phyloP scores from a whole-genome alignment of 2,329 filamentous ascomycete species.

The Penicillium verrucosum region DNA sequence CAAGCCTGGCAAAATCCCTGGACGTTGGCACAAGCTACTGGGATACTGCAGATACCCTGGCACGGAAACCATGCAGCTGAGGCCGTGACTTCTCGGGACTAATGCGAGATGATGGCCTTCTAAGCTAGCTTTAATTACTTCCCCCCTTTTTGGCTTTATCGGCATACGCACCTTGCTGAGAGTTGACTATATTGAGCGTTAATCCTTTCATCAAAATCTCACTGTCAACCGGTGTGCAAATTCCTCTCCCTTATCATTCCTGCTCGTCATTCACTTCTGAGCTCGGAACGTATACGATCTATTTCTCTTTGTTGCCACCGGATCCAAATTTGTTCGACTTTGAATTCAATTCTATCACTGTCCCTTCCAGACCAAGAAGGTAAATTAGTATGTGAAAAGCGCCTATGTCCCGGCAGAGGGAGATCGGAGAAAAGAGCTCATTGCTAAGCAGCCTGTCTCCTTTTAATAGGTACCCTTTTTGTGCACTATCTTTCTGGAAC shows the following conservation, averaged over 20 bases:
- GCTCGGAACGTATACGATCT: not conserved
- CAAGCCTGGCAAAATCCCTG: constrained; percentile 11
- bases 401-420: not conserved
- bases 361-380: no score
- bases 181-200: constrained; percentile 18
- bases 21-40: constrained; percentile 24
- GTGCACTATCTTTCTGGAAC: not conserved
- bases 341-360: not conserved
- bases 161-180: constrained; percentile 16
- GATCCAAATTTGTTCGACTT: not conserved
- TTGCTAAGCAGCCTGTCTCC: constrained; percentile 5
- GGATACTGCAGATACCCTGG: constrained; percentile 29
- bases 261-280: not conserved
- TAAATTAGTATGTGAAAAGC: constrained; percentile 1
- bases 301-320: not conserved
- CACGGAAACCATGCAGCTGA: constrained; percentile 27
- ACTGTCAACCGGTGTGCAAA: not conserved
- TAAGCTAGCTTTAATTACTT: constrained; percentile 19
- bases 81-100: constrained; percentile 21
- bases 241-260: not conserved
- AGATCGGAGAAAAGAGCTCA: not conserved
- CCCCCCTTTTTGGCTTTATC: constrained; percentile 13
- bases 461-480: not conserved
- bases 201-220: not conserved
- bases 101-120: constrained; percentile 29